These are phyloP conservation scores for Purpureocillium lavendulum DNA, from an alignment of 2,329 filamentous ascomycete species.

Conservation along the genomic window DNA sequence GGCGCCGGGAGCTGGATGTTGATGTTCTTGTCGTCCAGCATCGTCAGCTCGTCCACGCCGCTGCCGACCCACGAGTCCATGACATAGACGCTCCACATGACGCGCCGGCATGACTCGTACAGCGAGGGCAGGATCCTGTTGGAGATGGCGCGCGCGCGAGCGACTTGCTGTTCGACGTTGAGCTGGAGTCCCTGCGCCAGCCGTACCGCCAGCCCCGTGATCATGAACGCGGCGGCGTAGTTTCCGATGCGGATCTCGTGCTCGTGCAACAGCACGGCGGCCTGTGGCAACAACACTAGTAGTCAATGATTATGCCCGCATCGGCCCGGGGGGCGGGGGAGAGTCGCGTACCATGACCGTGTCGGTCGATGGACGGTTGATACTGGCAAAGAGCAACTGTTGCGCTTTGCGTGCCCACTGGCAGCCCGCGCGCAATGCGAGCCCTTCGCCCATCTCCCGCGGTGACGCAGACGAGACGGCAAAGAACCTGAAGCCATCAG, in stretches of 20 bases:
- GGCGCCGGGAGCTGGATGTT: conserved; percentile 8
- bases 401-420: conserved; percentile 10
- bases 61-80: conserved; percentile 9
- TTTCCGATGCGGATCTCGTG: conserved; percentile 11
- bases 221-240: conserved; percentile 11
- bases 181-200: conserved; percentile 12
- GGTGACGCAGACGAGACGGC: conserved; percentile 4
- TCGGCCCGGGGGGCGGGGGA: too few relatives aligned
- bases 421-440: conserved; percentile 6
- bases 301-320: too few relatives aligned
- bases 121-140: conserved; percentile 1
- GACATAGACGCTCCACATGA: conserved; percentile 14
- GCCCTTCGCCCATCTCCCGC: conserved; percentile 3
- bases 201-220: conserved; percentile 9
- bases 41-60: conserved; percentile 10
- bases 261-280: conserved; percentile 10
- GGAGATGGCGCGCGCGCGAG: not conserved
- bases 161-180: conserved; percentile 9
- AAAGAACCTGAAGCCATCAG: conserved; percentile 11
- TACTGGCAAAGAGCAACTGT: conserved; percentile 4
- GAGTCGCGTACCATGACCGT: conserved; percentile 12
- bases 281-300: conserved; percentile 3
- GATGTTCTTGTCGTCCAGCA: conserved; percentile 10
- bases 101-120: conserved; percentile 8
- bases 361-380: conserved; percentile 8